These are phyloP conservation scores for Nymphaea thermarum DNA, from an alignment of 164 flowering plant genomes.

Conservation along the genomic window DNA sequence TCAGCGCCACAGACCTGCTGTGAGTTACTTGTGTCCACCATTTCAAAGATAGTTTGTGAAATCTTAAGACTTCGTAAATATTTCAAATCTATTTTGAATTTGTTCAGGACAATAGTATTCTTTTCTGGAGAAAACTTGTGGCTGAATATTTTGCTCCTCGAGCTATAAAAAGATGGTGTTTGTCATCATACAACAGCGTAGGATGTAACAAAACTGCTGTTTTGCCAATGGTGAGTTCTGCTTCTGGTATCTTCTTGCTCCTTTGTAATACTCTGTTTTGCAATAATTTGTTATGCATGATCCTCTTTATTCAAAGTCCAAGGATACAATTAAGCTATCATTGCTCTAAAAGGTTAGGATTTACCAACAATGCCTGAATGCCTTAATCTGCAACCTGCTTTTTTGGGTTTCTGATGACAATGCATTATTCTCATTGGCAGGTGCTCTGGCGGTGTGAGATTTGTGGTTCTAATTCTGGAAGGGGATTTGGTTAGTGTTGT, in stretches of 20 bases:
- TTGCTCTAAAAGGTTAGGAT: no score
- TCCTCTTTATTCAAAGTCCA: no score
- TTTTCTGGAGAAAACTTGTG: conserved; percentile 94
- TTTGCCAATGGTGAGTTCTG: conserved; percentile 68
- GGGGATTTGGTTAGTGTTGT: conserved; percentile 50
- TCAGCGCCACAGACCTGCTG: conserved; percentile 75
- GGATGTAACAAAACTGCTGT: conserved; percentile 86
- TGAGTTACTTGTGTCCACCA: conserved; percentile 22
- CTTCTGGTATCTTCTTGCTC: not conserved
- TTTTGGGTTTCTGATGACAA: no score
- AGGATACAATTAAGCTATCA: no score
- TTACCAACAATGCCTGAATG: no score
- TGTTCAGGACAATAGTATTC: conserved; percentile 61
- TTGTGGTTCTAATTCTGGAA: conserved; percentile 39
- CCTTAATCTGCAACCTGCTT: no score
- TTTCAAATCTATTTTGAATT: not conserved
- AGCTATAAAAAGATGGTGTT: conserved; percentile 96
- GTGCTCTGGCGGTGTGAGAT: conserved; percentile 70
- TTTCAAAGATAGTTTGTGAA: not conserved
- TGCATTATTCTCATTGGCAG: conserved; percentile 17
- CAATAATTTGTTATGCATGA: no score
- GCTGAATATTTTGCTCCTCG: conserved; percentile 87
- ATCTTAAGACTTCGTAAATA: no score
- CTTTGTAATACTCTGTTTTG: not conserved
- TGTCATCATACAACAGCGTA: conserved; percentile 82